These are phyloP conservation scores for Imleria badia DNA, from an alignment of 768 basidiomycete genomes.

Conservation along the genomic window DNA sequence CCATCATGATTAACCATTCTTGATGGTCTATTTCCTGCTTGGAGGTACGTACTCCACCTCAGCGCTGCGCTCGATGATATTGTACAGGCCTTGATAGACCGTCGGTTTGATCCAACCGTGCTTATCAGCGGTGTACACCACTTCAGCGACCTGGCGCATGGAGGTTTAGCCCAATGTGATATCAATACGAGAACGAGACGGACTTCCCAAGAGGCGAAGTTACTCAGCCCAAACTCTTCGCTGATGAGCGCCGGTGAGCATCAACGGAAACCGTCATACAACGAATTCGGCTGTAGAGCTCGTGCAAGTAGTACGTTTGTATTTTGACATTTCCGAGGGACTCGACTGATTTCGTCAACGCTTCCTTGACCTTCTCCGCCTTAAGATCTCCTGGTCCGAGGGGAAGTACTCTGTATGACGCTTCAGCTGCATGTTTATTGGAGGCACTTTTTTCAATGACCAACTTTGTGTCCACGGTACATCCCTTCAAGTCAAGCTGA, in stretches of 20 bases:
- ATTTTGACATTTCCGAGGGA: constrained; percentile 1
- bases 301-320: constrained; percentile 24
- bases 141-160: constrained; percentile 40
- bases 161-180: not conserved
- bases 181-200: not conserved
- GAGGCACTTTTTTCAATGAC: not conserved
- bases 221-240: constrained; percentile 15
- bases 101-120: constrained; percentile 50
- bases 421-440: not conserved
- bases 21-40: no score
- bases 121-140: constrained; percentile 39
- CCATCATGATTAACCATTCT: not conserved
- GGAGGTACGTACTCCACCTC: constrained; percentile 10
- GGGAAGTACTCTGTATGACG: constrained; percentile 35
- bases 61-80: constrained; percentile 39
- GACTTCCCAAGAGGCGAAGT: constrained; percentile 34
- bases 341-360: not conserved
- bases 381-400: not conserved
- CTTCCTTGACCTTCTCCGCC: not conserved
- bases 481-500: constrained; percentile 15
- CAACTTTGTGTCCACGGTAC: constrained; percentile 22
- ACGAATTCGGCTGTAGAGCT: constrained; percentile 10
- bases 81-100: constrained; percentile 50
- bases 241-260: not conserved
- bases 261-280: not conserved